phyloP scores from a whole-genome alignment of 2,329 filamentous ascomycete genomes.

The Beauveria australis region DNA sequence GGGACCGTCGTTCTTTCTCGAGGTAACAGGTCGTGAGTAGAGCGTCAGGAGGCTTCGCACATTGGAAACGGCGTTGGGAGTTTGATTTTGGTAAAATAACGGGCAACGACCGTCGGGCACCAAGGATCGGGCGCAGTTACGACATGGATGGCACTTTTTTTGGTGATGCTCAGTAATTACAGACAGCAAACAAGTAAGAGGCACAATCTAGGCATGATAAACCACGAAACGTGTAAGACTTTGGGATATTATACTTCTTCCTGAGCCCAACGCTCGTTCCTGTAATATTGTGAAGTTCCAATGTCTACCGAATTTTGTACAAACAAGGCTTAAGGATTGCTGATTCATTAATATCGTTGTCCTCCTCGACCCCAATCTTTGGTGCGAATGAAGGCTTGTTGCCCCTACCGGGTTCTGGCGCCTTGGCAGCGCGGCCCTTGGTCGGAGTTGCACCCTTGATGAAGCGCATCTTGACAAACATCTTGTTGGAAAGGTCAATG shows the following conservation, averaged over 20 bases:
- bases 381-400: conserved; percentile 45
- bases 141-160: neutral
- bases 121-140: neutral
- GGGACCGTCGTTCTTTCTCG: neutral
- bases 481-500: conserved; percentile 83
- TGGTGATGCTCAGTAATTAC: neutral
- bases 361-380: conserved; percentile 43
- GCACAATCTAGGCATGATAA: neutral
- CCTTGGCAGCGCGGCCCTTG: conserved; percentile 63
- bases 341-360: conserved; percentile 56
- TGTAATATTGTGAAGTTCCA: neutral
- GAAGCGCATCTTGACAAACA: conserved; percentile 98
- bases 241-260: neutral
- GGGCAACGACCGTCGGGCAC: neutral
- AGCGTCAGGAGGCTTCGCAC: neutral
- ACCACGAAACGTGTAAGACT: neutral
- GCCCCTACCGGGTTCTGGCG: conserved; percentile 48
- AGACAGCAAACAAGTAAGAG: neutral
- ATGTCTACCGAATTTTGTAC: conserved; percentile 70
- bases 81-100: neutral
- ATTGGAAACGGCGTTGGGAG: neutral
- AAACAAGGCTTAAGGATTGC: conserved; percentile 83
- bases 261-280: neutral
- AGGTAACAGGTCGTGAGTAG: neutral
- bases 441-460: conserved; percentile 69